phyloP scores from a whole-genome alignment of 352 stramenopile species.

The Phytophthora foliorum region DNA sequence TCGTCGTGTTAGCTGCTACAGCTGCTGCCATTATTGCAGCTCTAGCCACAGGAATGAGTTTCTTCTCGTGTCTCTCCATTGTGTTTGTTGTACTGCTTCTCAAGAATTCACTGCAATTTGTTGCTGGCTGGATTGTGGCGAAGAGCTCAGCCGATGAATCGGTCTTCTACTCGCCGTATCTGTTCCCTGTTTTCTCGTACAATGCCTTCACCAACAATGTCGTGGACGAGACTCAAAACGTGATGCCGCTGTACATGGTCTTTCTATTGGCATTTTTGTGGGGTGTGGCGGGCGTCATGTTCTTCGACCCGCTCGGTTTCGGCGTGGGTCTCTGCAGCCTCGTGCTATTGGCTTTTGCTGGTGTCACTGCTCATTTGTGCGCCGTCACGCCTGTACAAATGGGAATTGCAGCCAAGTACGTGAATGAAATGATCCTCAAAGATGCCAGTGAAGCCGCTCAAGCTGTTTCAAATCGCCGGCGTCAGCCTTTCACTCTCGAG shows the following conservation, averaged over 20 bases:
- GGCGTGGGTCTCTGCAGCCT: constrained; percentile 91
- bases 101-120: constrained; percentile 73
- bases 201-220: constrained; percentile 93
- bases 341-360: constrained; percentile 79
- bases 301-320: constrained; percentile 91
- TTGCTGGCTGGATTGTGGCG: constrained; percentile 68
- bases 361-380: constrained; percentile 81
- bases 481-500: constrained; percentile 81
- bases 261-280: constrained; percentile 85
- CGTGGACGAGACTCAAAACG: constrained; percentile 83
- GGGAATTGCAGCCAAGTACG: constrained; percentile 88
- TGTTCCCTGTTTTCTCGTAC: constrained; percentile 94
- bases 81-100: constrained; percentile 86
- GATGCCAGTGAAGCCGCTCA: constrained; percentile 85
- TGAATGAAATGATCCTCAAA: constrained; percentile 91
- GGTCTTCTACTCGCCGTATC: constrained; percentile 87
- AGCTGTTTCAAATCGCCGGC: constrained; percentile 65
- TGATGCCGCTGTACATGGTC: constrained; percentile 72
- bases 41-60: constrained; percentile 60
- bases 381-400: constrained; percentile 90
- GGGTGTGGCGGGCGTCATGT: constrained; percentile 90
- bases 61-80: constrained; percentile 90
- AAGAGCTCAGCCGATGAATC: constrained; percentile 60
- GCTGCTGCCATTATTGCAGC: constrained; percentile 49
- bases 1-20: constrained; percentile 52